phyloP scores from a whole-genome alignment of 345 rosid genomes.

The Erucastrum elatum region DNA sequence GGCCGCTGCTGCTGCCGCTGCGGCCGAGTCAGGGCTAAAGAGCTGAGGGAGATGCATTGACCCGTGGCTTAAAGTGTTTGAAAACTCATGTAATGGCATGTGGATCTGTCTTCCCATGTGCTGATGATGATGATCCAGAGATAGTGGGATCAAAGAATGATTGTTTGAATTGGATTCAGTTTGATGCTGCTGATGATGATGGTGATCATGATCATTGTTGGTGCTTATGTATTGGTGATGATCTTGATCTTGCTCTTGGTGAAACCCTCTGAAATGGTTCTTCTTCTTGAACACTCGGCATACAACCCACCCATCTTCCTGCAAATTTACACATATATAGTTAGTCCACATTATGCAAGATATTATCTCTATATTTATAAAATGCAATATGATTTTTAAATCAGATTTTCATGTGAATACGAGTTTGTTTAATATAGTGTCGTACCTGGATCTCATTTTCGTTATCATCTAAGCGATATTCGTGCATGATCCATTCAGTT shows the following conservation, averaged over 20 bases:
- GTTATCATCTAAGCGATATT: slow-evolving; percentile 80
- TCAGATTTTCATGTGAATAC: neutral
- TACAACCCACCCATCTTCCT: slow-evolving; percentile 97
- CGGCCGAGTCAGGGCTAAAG: slow-evolving; percentile 69
- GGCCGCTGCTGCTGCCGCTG: slow-evolving; percentile 26
- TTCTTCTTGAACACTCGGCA: slow-evolving; percentile 89
- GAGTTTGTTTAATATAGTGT: neutral
- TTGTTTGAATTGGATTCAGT: slow-evolving; percentile 29
- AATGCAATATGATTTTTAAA: neutral
- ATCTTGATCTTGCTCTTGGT: slow-evolving; percentile 48
- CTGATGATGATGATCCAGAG: slow-evolving; percentile 34
- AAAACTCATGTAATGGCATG: slow-evolving; percentile 39
- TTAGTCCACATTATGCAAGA: neutral
- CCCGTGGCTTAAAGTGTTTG: slow-evolving; percentile 42
- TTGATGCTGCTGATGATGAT: slow-evolving; percentile 26
- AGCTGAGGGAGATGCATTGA: slow-evolving; percentile 84
- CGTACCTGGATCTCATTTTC: slow-evolving; percentile 69
- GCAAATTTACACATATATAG: slow-evolving; percentile 19
- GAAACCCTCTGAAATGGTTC: slow-evolving; percentile 59
- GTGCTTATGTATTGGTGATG: slow-evolving; percentile 37
- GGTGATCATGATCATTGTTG: slow-evolving; percentile 36
- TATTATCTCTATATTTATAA: neutral
- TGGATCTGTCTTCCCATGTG: slow-evolving; percentile 33
- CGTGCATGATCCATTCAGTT: slow-evolving; percentile 99
- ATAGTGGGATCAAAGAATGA: slow-evolving; percentile 28